Base-by-base conservation (phyloP, 441 rosid species). In the Isatis lusitanica region DNA sequence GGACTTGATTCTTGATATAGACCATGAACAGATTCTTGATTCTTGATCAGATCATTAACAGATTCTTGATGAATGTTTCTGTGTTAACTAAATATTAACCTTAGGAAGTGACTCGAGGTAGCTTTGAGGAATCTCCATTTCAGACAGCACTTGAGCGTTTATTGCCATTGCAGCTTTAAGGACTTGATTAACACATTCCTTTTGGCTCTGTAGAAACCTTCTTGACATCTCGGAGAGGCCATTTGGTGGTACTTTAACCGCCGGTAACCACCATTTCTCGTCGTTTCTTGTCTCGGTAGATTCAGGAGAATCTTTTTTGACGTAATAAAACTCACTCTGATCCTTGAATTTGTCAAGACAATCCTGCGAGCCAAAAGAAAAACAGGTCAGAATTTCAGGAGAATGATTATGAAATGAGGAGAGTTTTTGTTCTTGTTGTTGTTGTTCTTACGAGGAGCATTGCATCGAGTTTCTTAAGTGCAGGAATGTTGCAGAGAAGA, bases 401-500 rank as follows among this genome's bases (percentile, higher is more conserved):
- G 47, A 53, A 28, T 3, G 16, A 13, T 8, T 24, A 38, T 55
- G 62, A 47, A 7, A 10, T 38, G 38, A 66, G 48, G 48, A 51
- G 7, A 15, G 5, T 18, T n/a, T 50, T 2, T 52, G 24, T 57
- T 57, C 13, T 11, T 16, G 24, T 31, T 62, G 21, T 33, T 66
- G 8, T 71, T 47, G 42, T 68, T 63, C 92, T 88, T 82, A 94
- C 98, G 33, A 85, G 67, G 44, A 94, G 94, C 96, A 92, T 90
- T 16, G 90, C 80, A 39, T 94, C 98, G 5, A 94, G 93, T 78
- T 87, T 92, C 56, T 89, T 83, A 67, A 94, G 75, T 9, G 97
- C 97, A 1, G 98, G 97, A 24, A 94, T 89, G 85, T 88, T 90
- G 87, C 86, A 81, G 36, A 71, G 96, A 72, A 94, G 91, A 82